A percentile compares a stretch with the other conserved stretches of the same genome.
These are phyloP conservation scores for Helotiales sp. DNA, from an alignment of 2,329 filamentous ascomycete species.

Conservation along the genomic window DNA sequence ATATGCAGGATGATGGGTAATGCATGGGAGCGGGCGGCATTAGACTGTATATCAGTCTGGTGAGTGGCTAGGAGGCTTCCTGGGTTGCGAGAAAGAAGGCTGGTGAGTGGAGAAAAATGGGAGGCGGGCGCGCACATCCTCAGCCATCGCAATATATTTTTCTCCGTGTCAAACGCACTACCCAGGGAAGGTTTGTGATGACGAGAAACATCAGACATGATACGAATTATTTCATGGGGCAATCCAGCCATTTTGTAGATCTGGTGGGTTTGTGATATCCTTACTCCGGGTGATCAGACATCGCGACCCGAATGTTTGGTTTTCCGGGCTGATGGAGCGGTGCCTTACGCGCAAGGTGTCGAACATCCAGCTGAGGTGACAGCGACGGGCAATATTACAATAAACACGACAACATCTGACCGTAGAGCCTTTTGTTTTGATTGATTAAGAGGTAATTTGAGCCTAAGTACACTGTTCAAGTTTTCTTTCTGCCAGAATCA, in stretches of 20 bases:
- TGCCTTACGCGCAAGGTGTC: neutral
- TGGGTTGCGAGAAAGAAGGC: slow-evolving; percentile 25
- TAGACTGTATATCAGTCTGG: slow-evolving; percentile 30
- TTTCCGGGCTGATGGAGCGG: neutral
- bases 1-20: slow-evolving; percentile 36
- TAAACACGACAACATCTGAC: too few species aligned
- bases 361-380: too few species aligned
- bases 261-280: slow-evolving; percentile 9
- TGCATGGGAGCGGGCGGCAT: slow-evolving; percentile 36
- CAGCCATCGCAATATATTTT: slow-evolving; percentile 34
- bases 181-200: slow-evolving; percentile 21
- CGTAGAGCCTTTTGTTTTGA: too few species aligned
- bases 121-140: slow-evolving; percentile 25
- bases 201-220: slow-evolving; percentile 19
- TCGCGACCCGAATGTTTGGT: neutral
- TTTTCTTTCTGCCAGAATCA: neutral
- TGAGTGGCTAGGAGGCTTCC: slow-evolving; percentile 31
- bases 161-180: slow-evolving; percentile 23
- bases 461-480: too few species aligned
- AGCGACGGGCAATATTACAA: too few species aligned
- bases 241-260: slow-evolving; percentile 25
- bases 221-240: slow-evolving; percentile 13
- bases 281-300: slow-evolving; percentile 2
- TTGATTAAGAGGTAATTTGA: too few species aligned
- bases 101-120: slow-evolving; percentile 21